phyloP scores from a whole-genome alignment of 176 grass and related monocot genomes.

The Aegilops longissima region DNA sequence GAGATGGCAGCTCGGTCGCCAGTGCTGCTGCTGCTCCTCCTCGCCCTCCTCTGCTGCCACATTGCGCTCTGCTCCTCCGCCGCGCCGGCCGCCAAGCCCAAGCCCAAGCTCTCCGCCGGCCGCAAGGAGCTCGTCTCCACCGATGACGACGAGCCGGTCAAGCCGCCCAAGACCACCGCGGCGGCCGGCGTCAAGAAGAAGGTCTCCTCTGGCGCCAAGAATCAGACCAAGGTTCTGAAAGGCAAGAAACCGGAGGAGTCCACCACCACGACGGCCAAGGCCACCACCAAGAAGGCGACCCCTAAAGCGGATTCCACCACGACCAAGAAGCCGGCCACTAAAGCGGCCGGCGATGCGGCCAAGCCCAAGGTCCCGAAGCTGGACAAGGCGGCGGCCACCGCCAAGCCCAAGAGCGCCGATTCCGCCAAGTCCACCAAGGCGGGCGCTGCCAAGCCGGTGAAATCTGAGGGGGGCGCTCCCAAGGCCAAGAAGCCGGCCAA shows the following conservation, averaged over 20 bases:
- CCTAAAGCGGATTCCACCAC: not conserved
- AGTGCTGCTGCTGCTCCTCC: conserved; percentile 32
- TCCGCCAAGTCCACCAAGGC: not conserved
- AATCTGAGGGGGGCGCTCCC: conserved; percentile 43
- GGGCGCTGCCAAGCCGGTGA: conserved; percentile 23
- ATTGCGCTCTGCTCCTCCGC: conserved; percentile 49
- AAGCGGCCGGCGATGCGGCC: not conserved
- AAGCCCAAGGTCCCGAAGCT: conserved; percentile 28
- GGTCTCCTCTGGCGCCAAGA: conserved; percentile 46
- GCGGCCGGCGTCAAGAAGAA: conserved; percentile 47
- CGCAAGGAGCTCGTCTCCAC: conserved; percentile 37
- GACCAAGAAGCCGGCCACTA: conserved; percentile 17
- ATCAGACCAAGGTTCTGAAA: conserved; percentile 67
- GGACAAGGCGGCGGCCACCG: conserved; percentile 34
- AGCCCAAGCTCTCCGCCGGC: conserved; percentile 32
- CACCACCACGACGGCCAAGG: conserved; percentile 12
- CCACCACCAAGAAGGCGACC: conserved; percentile 24
- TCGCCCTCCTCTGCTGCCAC: conserved; percentile 61
- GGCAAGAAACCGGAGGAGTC: conserved; percentile 66
- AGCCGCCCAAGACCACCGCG: conserved; percentile 14
- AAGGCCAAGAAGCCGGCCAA: conserved; percentile 56
- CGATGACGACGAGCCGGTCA: not conserved
- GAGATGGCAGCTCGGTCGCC: conserved; percentile 34
- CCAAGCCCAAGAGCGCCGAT: not conserved
- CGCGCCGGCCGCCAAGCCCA: conserved; percentile 26